Evolutionary conservation across 768 basidiomycete genomes (phyloP).

Genomic region (Lactarius quietus): DNA sequence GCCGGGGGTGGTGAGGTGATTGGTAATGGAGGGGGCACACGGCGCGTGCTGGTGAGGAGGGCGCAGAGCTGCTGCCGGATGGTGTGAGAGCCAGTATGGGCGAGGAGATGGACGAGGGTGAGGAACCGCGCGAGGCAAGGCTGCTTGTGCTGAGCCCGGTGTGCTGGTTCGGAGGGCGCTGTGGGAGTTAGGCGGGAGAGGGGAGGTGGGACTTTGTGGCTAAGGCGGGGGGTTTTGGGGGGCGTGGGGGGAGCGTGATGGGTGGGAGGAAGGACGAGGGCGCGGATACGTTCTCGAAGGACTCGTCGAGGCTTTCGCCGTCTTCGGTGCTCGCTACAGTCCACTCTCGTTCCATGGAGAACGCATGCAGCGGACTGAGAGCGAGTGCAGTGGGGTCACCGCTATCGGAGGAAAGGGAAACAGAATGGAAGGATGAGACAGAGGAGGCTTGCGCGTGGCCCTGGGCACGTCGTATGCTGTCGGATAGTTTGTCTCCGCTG

Average conservation of each 20-base stretch:
- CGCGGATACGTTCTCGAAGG: constrained; percentile 62
- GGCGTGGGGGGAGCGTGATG: constrained; percentile 29
- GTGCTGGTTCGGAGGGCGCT: constrained; percentile 10
- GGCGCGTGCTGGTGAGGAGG: constrained; percentile 15
- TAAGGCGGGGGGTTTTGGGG: constrained; percentile 30
- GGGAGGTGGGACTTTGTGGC: not conserved
- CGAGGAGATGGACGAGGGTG: constrained; percentile 37
- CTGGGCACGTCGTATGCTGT: constrained; percentile 33
- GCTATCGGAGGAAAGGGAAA: constrained; percentile 67
- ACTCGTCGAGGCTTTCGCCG: constrained; percentile 55
- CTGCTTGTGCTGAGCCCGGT: not conserved
- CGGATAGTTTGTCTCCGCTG: constrained; percentile 32
- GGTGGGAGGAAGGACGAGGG: constrained; percentile 41
- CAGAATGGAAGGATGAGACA: constrained; percentile 75
- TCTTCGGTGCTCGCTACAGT: constrained; percentile 42
- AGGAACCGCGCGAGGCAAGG: constrained; percentile 22
- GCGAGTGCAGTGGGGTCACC: constrained; percentile 26
- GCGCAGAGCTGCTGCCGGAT: constrained; percentile 7
- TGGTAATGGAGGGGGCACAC: constrained; percentile 8
- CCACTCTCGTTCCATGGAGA: constrained; percentile 42
- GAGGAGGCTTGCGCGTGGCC: constrained; percentile 61
- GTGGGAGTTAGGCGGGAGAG: constrained; percentile 24
- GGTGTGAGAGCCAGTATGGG: not conserved
- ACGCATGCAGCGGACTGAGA: constrained; percentile 30
- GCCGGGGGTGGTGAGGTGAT: constrained; percentile 4